Evolutionary conservation across 306 rosid species (phyloP).

Genomic region (Lathyrus aphaca): DNA sequence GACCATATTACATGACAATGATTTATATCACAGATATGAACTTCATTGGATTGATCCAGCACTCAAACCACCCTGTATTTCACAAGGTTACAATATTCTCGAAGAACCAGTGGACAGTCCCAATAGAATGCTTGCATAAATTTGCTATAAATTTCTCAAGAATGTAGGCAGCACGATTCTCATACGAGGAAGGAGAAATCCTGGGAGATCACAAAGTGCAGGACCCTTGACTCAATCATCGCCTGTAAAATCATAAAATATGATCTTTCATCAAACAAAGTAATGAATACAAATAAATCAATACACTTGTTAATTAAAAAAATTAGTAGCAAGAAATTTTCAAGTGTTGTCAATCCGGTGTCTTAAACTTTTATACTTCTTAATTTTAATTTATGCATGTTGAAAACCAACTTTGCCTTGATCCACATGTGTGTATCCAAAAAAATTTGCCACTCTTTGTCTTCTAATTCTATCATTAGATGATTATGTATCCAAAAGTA

Average conservation of each 20-base stretch:
- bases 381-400: neutral
- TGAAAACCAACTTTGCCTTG: constrained; percentile 25
- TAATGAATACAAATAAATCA: constrained; percentile 24
- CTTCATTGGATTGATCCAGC: constrained; percentile 10
- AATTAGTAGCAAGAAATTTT: constrained; percentile 2
- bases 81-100: constrained; percentile 5
- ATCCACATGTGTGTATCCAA: neutral
- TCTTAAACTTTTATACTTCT: neutral
- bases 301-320: neutral
- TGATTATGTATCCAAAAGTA: neutral
- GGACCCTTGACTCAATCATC: constrained; percentile 30
- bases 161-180: constrained; percentile 3
- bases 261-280: constrained; percentile 6
- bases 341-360: neutral
- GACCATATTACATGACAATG: neutral
- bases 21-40: constrained; percentile 9
- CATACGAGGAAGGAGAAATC: constrained; percentile 11
- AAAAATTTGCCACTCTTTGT: constrained; percentile 17
- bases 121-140: neutral
- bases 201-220: constrained; percentile 22
- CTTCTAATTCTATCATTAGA: constrained; percentile 6
- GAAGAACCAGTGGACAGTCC: neutral
- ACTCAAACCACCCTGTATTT: constrained; percentile 2
- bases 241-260: constrained; percentile 39
- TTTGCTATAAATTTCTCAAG: constrained; percentile 15